Evolutionary conservation across 2,329 filamentous ascomycete genomes (phyloP), one percentile per base, ranked within the genome.

Genomic region (Fusarium anguioides): DNA sequence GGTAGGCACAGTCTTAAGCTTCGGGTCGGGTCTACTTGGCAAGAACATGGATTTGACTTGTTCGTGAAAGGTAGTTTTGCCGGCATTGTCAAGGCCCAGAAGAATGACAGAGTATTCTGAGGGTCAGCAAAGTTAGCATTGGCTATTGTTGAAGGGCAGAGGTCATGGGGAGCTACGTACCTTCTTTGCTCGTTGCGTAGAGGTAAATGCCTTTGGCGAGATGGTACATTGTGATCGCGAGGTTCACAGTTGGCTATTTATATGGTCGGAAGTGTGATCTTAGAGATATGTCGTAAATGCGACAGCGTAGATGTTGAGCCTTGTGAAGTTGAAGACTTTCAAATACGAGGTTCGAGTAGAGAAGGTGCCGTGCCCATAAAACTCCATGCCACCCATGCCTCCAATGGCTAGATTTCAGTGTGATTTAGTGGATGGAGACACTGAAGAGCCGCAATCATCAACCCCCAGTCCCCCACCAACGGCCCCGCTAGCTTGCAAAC

Each of bases 61-160:
- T 77, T 96, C 93, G 80, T 97, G 94, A 76, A 98, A 94, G 24
- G 96, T 98, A 37, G 96, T 98, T 84, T 98, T 98, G 79, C 96
- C 96, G 63, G 96, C 96, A 78, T 98, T 98, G 84, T 98, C 96
- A 76, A 98, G 92, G 66, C 96, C 96, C 74, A 98, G 92, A 71
- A 98, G 91, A 76, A 98, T 93, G 75, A 97, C 93, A 21, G 95
- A 97, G 84, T 97, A 98, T 83, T 98, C 95, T 96, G 75, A 29
- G 24, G 24, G 42, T 15, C n/a, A 26, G 8, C 20, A 21, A 55
- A 26, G 52, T 60, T 21, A 72, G 49, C 18, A 20, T 23, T 49
- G 10, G 29, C 8, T 39, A 21, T 35, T 21, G 39, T 26, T 49
- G 39, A 49, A 50, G 47, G 27, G 26, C 29, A 61, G 59, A 29